Base-by-base conservation (phyloP, 768 basidiomycete genomes). In the Pisolithus marmoratus region DNA sequence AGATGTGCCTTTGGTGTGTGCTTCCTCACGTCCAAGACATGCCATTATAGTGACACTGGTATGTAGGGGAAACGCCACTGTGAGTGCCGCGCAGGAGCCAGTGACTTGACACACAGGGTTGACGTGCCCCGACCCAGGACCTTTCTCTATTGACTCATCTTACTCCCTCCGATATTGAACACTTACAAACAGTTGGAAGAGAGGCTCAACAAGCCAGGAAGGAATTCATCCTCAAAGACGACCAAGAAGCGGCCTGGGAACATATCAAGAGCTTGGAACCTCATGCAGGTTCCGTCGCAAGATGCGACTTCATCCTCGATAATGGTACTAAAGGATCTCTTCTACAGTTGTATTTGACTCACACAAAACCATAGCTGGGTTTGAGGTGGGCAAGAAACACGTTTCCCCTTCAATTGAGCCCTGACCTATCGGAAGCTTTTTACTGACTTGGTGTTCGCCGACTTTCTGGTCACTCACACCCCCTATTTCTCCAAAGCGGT, bases 361-460 rank as follows among this genome's bases (percentile, higher is more conserved):
- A 34, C 50, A 51, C 24, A 48, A 34, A 3, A 34, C 34, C 36
- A 2, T 54, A 94, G 92, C 91, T 62, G 94, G 94, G 0, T 96
- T 94, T 58, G 94, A 95, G 78, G 91, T 90, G 65, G 38, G 64
- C 42, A 22, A 44, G 17, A 17, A 24, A 20, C 4, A 36, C 44
- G n/a, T 12, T 43, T 38, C 24, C 8, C 4, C 15, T 43, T 24
- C 34, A 8, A 5, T 20, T 12, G 38, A 38, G 51, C 7, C 51
- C 42, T 17, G 42, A 40, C 11, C 17, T 17, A 23, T 19, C 23
- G 22, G 8, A 34, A 95, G 91, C 74, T 96, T 19, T 94, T 89
- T 70, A 96, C 95, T 3, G 95, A 97, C 60, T 72, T 97, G 14
- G 85, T 96, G 17, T 85, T 97, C 54, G 92, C 92, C 15, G 92